Percentiles rank a stretch among this genome's conserved stretches.
Evolutionary conservation across 257 asterid species (phyloP).

Genomic region (Solanum tacnaense): DNA sequence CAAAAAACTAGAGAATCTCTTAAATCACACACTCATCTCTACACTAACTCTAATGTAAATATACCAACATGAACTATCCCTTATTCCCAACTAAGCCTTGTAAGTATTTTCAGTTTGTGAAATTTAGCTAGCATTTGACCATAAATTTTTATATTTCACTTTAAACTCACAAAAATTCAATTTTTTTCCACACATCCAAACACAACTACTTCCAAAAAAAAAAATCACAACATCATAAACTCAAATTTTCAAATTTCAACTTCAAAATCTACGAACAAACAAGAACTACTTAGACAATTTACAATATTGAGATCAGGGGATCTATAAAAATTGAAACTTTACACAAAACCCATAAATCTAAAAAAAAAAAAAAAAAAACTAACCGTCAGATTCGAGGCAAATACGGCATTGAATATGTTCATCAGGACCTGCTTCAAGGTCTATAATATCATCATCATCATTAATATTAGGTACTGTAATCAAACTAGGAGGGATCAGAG

Average conservation of each 20-base stretch:
- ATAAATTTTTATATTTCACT: not conserved
- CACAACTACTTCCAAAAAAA: not conserved
- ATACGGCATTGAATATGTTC: conserved; percentile 97
- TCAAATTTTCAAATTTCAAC: not conserved
- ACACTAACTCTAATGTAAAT: not conserved
- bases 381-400: conserved; percentile 95
- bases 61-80: conserved; percentile 46
- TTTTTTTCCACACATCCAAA: not conserved
- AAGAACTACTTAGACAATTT: not conserved
- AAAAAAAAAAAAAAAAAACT: not conserved
- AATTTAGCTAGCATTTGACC: not conserved
- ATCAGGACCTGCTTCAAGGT: conserved; percentile 88
- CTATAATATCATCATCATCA: conserved; percentile 22
- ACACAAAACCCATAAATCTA: not conserved
- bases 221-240: not conserved
- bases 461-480: conserved; percentile 40
- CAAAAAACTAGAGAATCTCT: not conserved
- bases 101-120: not conserved
- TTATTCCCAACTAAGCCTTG: not conserved
- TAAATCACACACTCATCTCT: conserved; percentile 28
- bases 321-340: not conserved
- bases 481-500: conserved; percentile 61
- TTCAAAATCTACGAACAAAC: not conserved
- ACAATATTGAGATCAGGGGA: not conserved
- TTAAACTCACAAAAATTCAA: not conserved